These are phyloP conservation scores for Colletotrichum sp. DNA, from an alignment of 2,329 filamentous ascomycete species.

Conservation along the genomic window DNA sequence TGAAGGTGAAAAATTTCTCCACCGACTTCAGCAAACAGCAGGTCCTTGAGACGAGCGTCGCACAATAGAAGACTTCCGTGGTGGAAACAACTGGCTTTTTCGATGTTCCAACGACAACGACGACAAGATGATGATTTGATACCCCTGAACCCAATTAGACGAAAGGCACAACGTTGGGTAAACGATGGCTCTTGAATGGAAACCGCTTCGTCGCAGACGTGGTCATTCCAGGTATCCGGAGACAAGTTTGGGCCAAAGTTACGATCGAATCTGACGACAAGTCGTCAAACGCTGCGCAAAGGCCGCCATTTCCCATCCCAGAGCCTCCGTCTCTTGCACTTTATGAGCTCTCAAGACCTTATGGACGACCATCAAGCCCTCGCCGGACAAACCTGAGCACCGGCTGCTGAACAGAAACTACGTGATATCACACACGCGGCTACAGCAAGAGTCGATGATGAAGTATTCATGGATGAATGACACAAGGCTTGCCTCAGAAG, in stretches of 20 bases:
- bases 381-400: not conserved
- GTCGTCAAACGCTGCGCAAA: not conserved
- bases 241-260: not conserved
- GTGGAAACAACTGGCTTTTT: not conserved
- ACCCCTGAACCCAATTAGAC: not conserved
- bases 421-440: not conserved
- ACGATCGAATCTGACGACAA: not conserved
- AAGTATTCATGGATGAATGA: not conserved
- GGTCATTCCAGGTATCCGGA: not conserved
- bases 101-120: not conserved
- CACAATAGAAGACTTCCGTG: not conserved
- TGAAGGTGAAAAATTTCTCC: not conserved
- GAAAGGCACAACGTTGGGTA: not conserved
- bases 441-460: not conserved
- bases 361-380: not conserved
- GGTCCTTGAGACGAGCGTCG: not conserved
- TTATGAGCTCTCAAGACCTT: not conserved
- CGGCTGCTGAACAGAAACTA: not conserved
- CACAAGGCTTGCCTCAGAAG: not conserved
- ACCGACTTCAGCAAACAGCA: not conserved
- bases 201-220: not conserved
- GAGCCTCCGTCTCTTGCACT: not conserved
- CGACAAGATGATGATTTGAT: not conserved
- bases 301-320: not conserved
- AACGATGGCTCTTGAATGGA: not conserved